phyloP scores from a whole-genome alignment of 805 yeast genomes.

The Kluyveromyces wickerhamii region DNA sequence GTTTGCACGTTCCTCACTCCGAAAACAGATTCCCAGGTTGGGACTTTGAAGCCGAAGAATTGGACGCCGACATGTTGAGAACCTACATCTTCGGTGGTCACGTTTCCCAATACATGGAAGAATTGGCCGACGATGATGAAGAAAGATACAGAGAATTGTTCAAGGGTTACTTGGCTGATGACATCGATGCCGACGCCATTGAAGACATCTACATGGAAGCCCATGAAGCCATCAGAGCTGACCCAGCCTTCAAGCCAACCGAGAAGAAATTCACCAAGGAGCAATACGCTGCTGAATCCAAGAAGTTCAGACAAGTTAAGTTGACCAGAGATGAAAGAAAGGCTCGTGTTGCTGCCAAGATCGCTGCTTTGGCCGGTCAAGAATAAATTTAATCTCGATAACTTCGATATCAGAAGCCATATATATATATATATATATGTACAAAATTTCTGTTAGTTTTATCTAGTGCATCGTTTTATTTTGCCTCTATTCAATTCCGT shows the following conservation, averaged over 20 bases:
- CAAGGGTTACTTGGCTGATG: constrained; percentile 95
- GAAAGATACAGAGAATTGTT: constrained; percentile 95
- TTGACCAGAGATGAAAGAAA: constrained; percentile 87
- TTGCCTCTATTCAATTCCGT: too few species aligned
- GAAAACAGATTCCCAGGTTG: constrained; percentile 99
- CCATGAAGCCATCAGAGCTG: constrained; percentile 92
- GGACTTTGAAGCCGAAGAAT: constrained; percentile 98
- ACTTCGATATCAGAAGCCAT: not conserved
- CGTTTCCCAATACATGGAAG: constrained; percentile 99
- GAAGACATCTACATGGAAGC: constrained; percentile 95
- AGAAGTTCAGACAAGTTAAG: constrained; percentile 83
- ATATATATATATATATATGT: not conserved
- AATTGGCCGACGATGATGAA: constrained; percentile 99
- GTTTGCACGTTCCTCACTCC: constrained; percentile 97
- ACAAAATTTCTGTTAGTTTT: constrained; percentile 1
- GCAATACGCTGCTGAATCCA: constrained; percentile 94
- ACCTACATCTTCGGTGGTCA: constrained; percentile 99
- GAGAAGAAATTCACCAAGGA: constrained; percentile 93
- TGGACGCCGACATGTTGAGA: constrained; percentile 95
- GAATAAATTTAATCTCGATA: constrained; percentile 21
- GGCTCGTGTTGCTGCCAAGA: constrained; percentile 86
- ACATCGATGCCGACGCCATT: constrained; percentile 90
- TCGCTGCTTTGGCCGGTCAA: constrained; percentile 70
- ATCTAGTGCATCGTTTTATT: too few species aligned
- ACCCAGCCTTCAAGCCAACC: constrained; percentile 86